These are phyloP conservation scores for Cucurbitaria berberidis DNA, from an alignment of 2,329 filamentous ascomycete species.

Conservation along the genomic window DNA sequence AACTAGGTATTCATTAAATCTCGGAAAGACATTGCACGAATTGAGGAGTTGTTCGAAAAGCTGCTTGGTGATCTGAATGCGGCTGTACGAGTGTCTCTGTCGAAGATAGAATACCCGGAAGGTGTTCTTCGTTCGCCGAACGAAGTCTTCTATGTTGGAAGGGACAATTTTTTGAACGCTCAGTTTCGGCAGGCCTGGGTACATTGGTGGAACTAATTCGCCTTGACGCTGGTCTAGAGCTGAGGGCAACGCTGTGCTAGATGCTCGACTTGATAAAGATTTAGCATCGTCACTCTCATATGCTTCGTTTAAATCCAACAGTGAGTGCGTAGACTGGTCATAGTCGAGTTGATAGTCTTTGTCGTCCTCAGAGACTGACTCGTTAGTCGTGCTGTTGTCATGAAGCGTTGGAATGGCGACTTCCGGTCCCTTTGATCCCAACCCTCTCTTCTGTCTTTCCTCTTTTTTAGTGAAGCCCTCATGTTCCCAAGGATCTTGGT, in stretches of 20 bases:
- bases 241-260: constrained; percentile 17
- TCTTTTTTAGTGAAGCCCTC: neutral
- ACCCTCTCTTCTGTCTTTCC: neutral
- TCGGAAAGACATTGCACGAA: constrained; percentile 24
- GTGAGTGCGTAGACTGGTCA: neutral
- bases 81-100: constrained; percentile 23
- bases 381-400: neutral
- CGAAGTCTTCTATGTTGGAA: constrained; percentile 3
- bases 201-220: constrained; percentile 10
- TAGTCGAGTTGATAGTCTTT: neutral
- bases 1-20: constrained; percentile 26
- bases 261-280: constrained; percentile 19
- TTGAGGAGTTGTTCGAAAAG: constrained; percentile 17
- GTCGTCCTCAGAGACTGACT: neutral
- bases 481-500: neutral
- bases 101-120: constrained; percentile 31
- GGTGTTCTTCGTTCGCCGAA: constrained; percentile 11
- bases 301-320: neutral
- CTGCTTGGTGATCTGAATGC: constrained; percentile 22
- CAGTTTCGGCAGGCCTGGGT: constrained; percentile 19
- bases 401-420: no score
- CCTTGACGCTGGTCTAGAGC: constrained; percentile 18
- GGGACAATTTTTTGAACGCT: constrained; percentile 8
- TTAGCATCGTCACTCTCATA: constrained; percentile 10
- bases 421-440: neutral